A percentile compares a stretch with the other conserved stretches of the same genome.
These are phyloP conservation scores for Cornus controversa DNA, from an alignment of 148 eudicot species.

Conservation along the genomic window DNA sequence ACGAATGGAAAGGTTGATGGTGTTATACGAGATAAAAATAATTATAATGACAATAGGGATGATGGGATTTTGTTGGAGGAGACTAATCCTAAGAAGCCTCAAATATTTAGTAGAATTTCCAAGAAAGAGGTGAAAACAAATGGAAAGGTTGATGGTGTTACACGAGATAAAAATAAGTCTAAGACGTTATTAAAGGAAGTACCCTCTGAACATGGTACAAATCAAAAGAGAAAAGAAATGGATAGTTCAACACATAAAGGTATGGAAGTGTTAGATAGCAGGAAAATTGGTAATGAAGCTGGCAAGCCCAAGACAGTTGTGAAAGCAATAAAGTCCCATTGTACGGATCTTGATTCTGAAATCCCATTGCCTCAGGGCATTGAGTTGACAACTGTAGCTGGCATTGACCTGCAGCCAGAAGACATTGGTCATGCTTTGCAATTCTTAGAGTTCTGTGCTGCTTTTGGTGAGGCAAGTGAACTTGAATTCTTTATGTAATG, in stretches of 20 bases:
- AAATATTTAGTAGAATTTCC: background rate
- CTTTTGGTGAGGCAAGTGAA: constrained; percentile 70
- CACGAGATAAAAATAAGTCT: constrained; percentile 2
- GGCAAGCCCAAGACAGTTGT: constrained; percentile 6
- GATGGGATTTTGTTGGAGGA: constrained; percentile 11
- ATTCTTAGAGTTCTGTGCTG: constrained; percentile 76
- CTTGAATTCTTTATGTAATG: background rate
- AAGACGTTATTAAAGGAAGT: constrained; percentile 6
- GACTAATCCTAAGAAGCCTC: constrained; percentile 24
- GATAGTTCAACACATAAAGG: background rate
- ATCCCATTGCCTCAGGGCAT: constrained; percentile 63
- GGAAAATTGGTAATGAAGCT: constrained; percentile 19
- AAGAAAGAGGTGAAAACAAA: constrained; percentile 7
- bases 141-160: constrained; percentile 16
- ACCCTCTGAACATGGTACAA: background rate
- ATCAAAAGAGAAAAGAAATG: constrained; percentile 8
- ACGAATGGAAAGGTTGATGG: constrained; percentile 13
- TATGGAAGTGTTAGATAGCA: constrained; percentile 7
- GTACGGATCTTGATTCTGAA: constrained; percentile 19
- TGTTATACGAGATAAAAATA: constrained; percentile 7
- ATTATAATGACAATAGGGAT: background rate
- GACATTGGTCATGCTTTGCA: constrained; percentile 83
- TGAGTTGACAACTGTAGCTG: constrained; percentile 54
- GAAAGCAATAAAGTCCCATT: constrained; percentile 10
- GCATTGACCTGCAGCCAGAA: constrained; percentile 54